Evolutionary conservation across 495 filamentous ascomycete species (phyloP), one percentile per base, ranked within the genome.

Genomic region (Talaromyces wortmannii): DNA sequence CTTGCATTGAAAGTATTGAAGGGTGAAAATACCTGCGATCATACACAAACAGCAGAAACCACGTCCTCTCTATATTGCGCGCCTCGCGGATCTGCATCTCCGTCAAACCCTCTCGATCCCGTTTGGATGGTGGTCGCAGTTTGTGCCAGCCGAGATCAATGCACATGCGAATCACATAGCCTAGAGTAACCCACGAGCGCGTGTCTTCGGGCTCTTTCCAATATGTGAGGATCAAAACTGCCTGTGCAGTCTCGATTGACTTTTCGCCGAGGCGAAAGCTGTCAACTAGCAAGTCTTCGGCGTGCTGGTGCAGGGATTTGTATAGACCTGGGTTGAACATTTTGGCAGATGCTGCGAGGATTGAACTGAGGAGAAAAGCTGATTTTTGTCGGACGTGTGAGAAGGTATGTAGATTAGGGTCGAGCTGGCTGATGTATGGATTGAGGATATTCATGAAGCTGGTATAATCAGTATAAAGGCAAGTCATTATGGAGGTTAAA

Each of bases 191-290:
- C 62, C 62, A 64, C 7, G 60, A 53, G 29, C 62, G 57, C 8
- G 57, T 64, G 45, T 64, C 62, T 18, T 57, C 55, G 12, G 62
- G 60, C 45, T 62, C 62, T 52, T 64, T 64, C 62, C 62, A 64
- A 49, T 64, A 64, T 5, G 62, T 62, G 4, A 64, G 44, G 5
- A 64, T 55, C 13, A 64, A 51, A 51, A 50, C 33, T 0, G 57
- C 57, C 47, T 64, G 62, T 18, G 56, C 57, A 31, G 50, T 59
- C 40, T 64, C 62, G 13, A 50, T 52, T 43, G 60, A 60, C 43
- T 64, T 64, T 6, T 42, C 48, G 4, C 62, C 62, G 23, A 29
- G 33, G 10, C 45, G 55, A 45, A 64, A 62, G 31, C 30, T 44
- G n/a, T 62, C 45, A 6, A 50, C 47, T 16, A 62, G 53, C 18